Percentiles rank a stretch among this genome's conserved stretches.
Evolutionary conservation across 352 stramenopile species (phyloP).

Genomic region (Plasmopara viticola): DNA sequence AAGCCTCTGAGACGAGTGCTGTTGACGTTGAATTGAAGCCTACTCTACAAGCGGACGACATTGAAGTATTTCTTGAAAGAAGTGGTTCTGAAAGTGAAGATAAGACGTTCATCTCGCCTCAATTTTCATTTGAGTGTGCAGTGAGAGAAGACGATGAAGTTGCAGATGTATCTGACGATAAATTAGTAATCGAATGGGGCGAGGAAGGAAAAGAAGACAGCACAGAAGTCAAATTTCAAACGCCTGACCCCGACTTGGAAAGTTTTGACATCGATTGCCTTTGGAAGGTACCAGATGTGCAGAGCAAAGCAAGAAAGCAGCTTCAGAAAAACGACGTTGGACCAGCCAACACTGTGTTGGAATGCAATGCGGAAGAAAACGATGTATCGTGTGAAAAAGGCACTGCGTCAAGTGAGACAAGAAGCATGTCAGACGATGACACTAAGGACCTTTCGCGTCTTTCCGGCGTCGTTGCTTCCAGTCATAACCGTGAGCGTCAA

Average conservation of each 20-base stretch:
- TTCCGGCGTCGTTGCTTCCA: not conserved
- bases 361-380: not conserved
- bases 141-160: not conserved
- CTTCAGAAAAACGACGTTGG: not conserved
- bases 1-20: not conserved
- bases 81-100: not conserved
- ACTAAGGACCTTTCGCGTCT: not conserved
- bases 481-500: not conserved
- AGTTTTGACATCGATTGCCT: not conserved
- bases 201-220: not conserved
- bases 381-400: slow-evolving; percentile 1
- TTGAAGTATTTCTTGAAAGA: not conserved
- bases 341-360: not conserved
- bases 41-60: not conserved
- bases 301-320: not conserved
- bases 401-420: not conserved
- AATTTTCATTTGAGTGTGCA: not conserved
- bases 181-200: not conserved
- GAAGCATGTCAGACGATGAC: not conserved
- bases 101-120: not conserved
- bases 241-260: not conserved
- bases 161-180: not conserved
- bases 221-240: not conserved
- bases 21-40: not conserved
- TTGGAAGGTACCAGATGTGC: not conserved